phyloP scores from a whole-genome alignment of 2,329 filamentous ascomycete genomes.

The Microsporum ferrugineum region DNA sequence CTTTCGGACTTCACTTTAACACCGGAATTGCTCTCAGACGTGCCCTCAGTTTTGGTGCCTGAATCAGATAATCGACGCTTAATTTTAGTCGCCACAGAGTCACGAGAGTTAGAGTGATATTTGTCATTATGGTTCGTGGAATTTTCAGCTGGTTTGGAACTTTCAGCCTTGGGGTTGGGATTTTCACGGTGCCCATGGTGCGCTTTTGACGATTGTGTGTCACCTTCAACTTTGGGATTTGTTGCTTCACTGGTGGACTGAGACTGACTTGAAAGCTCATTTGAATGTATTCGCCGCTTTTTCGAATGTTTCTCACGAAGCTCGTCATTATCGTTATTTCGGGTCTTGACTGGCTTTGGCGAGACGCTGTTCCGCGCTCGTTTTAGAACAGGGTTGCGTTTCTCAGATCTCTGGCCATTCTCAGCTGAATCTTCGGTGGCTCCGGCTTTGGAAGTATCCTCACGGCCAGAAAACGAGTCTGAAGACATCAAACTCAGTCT shows the following conservation, averaged over 20 bases:
- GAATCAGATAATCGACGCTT: constrained; percentile 10
- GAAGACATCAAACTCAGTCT: constrained; percentile 30
- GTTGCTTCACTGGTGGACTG: constrained; percentile 13
- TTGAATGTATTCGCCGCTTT: constrained; percentile 31
- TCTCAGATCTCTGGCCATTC: constrained; percentile 14
- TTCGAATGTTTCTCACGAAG: constrained; percentile 30
- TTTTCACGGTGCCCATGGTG: background rate
- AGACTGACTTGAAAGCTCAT: constrained; percentile 24
- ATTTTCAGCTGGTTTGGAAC: background rate
- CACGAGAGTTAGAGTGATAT: background rate
- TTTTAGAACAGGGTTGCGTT: constrained; percentile 24
- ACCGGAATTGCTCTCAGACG: constrained; percentile 17
- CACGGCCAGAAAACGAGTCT: constrained; percentile 31
- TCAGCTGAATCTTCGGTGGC: constrained; percentile 20
- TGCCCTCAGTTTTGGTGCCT: constrained; percentile 21
- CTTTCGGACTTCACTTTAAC: constrained; percentile 12
- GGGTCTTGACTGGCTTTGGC: constrained; percentile 30
- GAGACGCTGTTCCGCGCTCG: constrained; percentile 32
- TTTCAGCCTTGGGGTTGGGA: background rate
- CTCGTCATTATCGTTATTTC: constrained; percentile 20
- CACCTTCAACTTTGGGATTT: constrained; percentile 15
- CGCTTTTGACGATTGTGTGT: background rate
- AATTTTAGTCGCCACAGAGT: background rate
- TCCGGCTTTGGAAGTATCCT: constrained; percentile 26
- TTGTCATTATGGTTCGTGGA: background rate